A percentile compares a stretch with the other conserved stretches of the same genome.
phyloP scores from a whole-genome alignment of 2,329 filamentous ascomycete species.

The Beauveria caledonica region DNA sequence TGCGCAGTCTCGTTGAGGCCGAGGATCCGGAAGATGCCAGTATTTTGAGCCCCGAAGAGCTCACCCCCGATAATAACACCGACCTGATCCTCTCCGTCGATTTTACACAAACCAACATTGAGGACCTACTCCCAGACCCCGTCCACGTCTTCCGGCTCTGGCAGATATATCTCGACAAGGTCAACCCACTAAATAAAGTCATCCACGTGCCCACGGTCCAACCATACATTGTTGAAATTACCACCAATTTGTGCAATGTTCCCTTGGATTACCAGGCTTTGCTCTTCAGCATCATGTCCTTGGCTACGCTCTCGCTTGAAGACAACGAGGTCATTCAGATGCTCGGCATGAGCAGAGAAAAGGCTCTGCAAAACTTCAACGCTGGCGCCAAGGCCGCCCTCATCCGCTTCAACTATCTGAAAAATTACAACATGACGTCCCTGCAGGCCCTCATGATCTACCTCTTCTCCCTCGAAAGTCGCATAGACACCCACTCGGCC shows the following conservation, averaged over 20 bases:
- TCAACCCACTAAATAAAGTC: constrained; percentile 65
- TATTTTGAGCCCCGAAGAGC: constrained; percentile 38
- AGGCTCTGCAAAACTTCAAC: constrained; percentile 43
- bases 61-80: constrained; percentile 44
- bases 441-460: constrained; percentile 53
- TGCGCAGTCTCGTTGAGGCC: constrained; percentile 49
- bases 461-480: constrained; percentile 48
- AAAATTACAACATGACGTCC: constrained; percentile 47
- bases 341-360: constrained; percentile 40
- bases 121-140: constrained; percentile 54
- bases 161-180: constrained; percentile 66
- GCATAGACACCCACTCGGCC: constrained; percentile 49
- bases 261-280: constrained; percentile 52
- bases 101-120: constrained; percentile 29
- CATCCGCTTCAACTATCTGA: constrained; percentile 47
- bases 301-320: constrained; percentile 48
- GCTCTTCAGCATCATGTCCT: constrained; percentile 57
- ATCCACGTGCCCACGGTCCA: constrained; percentile 66
- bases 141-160: constrained; percentile 63
- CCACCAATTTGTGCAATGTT: constrained; percentile 45
- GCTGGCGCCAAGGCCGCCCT: constrained; percentile 43
- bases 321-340: constrained; percentile 47
- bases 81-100: constrained; percentile 40
- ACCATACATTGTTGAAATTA: constrained; percentile 54
- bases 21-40: constrained; percentile 41